Base-by-base conservation (phyloP, 1,139 yeast genomes). In the Kluyveromyces marxianus region DNA sequence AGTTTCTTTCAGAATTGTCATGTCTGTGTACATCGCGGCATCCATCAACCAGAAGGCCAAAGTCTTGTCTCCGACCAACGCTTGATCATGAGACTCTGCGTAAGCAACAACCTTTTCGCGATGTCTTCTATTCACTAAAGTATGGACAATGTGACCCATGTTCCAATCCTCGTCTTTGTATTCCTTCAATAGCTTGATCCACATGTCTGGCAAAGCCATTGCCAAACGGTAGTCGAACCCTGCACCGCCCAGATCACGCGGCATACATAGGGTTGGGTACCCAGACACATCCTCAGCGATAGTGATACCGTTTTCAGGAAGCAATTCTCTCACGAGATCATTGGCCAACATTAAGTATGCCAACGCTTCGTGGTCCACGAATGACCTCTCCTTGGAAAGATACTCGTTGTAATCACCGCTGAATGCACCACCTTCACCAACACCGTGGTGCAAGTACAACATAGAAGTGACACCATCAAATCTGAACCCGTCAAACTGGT, bases 201-300 rank as follows among this genome's bases (percentile, higher is more conserved):
- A 92, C 97, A 90, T 90, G 66, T 92, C 98, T 4, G 98, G 98
- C 50, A 92, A 75, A 1, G 97, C 97, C 98, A 92, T 92, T 2
- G 96, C 94, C 48, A 92, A 72, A 54, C 97, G 74, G 65, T 90
- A 92, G 62, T 90, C 94, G 60, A 90, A 92, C 0, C 97, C 98
- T 54, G 86, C 81, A 45, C 98, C 98, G 44, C 97, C 97, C 33
- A 70, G 64, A 0, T 58, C 49, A 40, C 87, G 74, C 6, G 94
- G 82, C 42, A 87, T 67, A 67, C 97, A 90, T 45, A 92, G 70
- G 0, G 97, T 88, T 33, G 98, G 98, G 86, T 92, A 92, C 14
- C 98, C 98, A 44, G 94, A 83, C 42, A 92, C 98, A 65, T 92
- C 98, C 66, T 92, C 98, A 2, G 97, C 97, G 56, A 92, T 86